phyloP scores from a whole-genome alignment of 768 basidiomycete species.

The Tubosaeta brunneosetosa region DNA sequence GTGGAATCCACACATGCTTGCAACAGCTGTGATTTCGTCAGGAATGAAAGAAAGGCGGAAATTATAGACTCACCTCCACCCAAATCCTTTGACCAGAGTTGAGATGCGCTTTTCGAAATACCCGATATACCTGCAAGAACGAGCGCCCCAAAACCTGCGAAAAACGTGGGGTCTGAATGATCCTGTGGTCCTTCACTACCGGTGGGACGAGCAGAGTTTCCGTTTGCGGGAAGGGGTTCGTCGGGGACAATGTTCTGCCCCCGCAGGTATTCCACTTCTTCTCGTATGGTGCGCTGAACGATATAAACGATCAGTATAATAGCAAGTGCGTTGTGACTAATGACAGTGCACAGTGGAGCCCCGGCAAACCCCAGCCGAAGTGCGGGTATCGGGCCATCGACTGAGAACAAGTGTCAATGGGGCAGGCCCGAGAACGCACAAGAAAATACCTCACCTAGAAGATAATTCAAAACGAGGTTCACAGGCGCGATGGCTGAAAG shows the following conservation, averaged over 20 bases:
- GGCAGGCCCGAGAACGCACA: not conserved
- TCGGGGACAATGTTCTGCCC: slow-evolving; percentile 7
- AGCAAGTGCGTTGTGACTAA: slow-evolving; percentile 24
- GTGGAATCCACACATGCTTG: slow-evolving; percentile 19
- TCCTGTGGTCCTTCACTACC: not conserved
- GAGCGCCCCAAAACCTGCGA: slow-evolving; percentile 14
- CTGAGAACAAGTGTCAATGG: slow-evolving; percentile 4
- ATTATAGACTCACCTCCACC: slow-evolving; percentile 16
- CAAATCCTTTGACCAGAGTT: slow-evolving; percentile 29
- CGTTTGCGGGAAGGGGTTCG: slow-evolving; percentile 1
- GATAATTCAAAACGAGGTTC: slow-evolving; percentile 22
- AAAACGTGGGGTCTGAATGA: slow-evolving; percentile 2
- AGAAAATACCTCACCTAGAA: slow-evolving; percentile 17
- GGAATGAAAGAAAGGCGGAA: not conserved
- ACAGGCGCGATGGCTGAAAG: slow-evolving; percentile 22
- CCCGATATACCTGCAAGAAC: slow-evolving; percentile 17
- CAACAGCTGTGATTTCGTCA: slow-evolving; percentile 14
- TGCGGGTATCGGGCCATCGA: slow-evolving; percentile 23
- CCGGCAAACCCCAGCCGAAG: slow-evolving; percentile 24
- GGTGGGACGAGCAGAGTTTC: not conserved
- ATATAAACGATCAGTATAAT: slow-evolving; percentile 21
- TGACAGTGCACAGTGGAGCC: slow-evolving; percentile 24
- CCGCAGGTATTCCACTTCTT: slow-evolving; percentile 15
- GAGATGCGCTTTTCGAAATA: slow-evolving; percentile 22
- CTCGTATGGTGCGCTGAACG: slow-evolving; percentile 14